Base-by-base conservation (phyloP, 129 eudicot genomes). In the Gnaphalium uliginosum region DNA sequence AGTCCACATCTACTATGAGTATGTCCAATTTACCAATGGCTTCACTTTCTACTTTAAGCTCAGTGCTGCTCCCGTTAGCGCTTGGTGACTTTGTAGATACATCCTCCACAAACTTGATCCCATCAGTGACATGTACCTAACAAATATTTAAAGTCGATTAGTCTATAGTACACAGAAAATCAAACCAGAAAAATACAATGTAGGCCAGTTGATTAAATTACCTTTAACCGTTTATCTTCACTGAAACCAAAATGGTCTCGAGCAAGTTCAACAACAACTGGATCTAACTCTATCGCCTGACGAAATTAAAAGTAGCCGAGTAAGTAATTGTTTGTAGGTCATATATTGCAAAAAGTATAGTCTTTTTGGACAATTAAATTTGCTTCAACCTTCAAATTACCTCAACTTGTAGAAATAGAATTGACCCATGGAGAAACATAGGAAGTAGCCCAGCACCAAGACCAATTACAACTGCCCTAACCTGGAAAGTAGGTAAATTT, bases 391-490 rank as follows among this genome's bases (percentile, higher is more conserved):
- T 60, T 54, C 26, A 80, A 41, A 56, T 75, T 81, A 94, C 99
- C 96, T 94, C 97, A 54, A 89, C 75, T 37, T 80, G 78, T 32
- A 89, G 73, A 76, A 82, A 83, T 8, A 87, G 85, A 78, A 94
- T 85, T 74, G 83, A 75, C 41, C 81, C 63, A 80, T 78, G 89
- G 22, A 94, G 96, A 81, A 90, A 90, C 99, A 90, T 91, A 9
- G 99, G 99, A 78, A 94, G 96, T 33, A 94, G 56, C 68, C 99
- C 99, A 17, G 99, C 99, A 84, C 99, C 97, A 59, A 94, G 91
- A 84, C 99, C 99, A 77, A 94, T 83, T 66, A 94, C 89, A 77
- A 86, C 87, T 70, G 96, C 68, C 75, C 84, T 87, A 62, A 89
- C 93, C 98, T 94, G 87, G 15, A 41, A 82, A 68, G 37, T 19